Percentiles rank a stretch among this genome's conserved stretches.
Evolutionary conservation across 352 stramenopile species (phyloP).

Genomic region (Thalassiosira oceanica): DNA sequence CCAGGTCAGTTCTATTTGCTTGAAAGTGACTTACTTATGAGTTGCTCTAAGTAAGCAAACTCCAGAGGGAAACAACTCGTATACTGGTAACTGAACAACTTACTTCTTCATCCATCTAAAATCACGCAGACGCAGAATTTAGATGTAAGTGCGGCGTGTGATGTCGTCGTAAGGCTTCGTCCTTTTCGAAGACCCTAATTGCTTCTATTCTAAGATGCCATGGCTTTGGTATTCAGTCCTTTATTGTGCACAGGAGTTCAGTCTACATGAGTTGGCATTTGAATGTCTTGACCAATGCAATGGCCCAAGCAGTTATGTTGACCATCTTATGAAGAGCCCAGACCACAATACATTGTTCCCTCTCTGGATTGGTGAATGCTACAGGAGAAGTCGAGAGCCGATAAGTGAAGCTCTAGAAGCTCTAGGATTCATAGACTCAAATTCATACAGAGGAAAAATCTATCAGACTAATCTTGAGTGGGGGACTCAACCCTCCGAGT

Average conservation of each 20-base stretch:
- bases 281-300: neutral
- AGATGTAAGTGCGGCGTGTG: neutral
- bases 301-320: constrained; percentile 2
- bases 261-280: neutral
- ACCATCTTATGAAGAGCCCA: neutral
- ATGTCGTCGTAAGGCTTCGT: neutral
- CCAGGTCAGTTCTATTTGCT: neutral
- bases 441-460: neutral
- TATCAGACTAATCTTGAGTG: neutral
- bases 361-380: neutral
- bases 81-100: neutral
- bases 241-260: neutral
- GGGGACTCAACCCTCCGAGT: neutral
- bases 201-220: neutral
- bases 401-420: neutral
- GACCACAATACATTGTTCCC: neutral
- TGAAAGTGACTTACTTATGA: neutral
- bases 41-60: neutral
- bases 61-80: neutral
- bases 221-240: neutral
- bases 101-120: neutral
- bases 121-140: neutral
- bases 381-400: too few relatives aligned
- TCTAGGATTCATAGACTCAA: neutral
- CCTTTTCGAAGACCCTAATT: neutral